Base-by-base conservation (phyloP, 2,329 filamentous ascomycete genomes). In the Cladosporium sp. region DNA sequence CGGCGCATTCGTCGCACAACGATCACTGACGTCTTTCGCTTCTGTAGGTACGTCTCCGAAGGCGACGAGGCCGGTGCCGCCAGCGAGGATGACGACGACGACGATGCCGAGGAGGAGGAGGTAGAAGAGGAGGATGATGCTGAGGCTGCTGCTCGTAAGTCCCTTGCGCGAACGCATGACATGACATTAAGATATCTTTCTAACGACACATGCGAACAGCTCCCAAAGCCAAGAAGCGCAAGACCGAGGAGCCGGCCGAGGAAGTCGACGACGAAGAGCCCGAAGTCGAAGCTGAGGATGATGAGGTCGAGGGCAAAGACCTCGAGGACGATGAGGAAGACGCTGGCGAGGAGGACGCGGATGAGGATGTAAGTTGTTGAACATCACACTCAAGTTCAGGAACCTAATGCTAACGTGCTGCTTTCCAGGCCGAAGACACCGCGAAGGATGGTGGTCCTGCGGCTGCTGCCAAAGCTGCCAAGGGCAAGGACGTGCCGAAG, bases 201-300 rank as follows among this genome's bases (percentile, higher is more conserved):
- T 34, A n/a, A 55, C 30, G 26, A 34, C 28, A 32, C 18, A 34
- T 30, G 52, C 52, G 28, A 21, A 64, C 65, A 71, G 70, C 70
- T 47, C 72, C 73, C 55, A 68, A 73, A 61, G 55, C 69, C 54
- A 75, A 75, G 67, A 75, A 74, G 69, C 70, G 70, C 64, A 74
- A 75, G 69, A 72, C 69, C 30, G 68, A 69, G 21, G 69, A 72
- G 61, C 68, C 71, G 12, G 68, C 69, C 57, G 68, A 68, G 54
- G 69, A 64, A 26, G 69, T 54, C 24, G 71, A 71, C 52, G 68
- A 70, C 34, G 66, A 68, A 18, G 66, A 68, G 26, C 65, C 55
- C 26, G 69, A 68, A 30, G 55, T n/a, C 28, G 64, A 49, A 11
- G 65, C 47, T 7, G 67, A 69, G 36, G 67, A 66, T 15, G 69